Conservation (phyloP, 1,284 basidiomycete genomes). For the Microbotryomycetes sp. region DNA sequence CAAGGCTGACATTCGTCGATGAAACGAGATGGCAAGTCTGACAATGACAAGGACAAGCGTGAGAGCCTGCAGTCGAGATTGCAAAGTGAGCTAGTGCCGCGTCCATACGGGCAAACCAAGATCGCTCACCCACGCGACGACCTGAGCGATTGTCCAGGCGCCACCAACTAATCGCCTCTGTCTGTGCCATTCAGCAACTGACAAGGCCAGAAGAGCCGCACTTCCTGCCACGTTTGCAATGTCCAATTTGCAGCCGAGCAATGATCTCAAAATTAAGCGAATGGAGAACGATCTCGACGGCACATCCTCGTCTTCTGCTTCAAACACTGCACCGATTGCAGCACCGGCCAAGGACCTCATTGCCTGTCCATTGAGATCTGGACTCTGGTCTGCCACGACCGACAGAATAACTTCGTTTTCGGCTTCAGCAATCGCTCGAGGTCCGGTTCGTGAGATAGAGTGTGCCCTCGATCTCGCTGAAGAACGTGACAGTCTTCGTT, state of each 20-base stretch:
- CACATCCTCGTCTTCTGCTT: neutral
- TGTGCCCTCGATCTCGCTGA: constrained; percentile 11
- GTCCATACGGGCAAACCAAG: neutral
- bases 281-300: neutral
- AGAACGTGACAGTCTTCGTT: neutral
- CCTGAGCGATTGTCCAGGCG: constrained; percentile 1
- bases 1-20: constrained; percentile 17
- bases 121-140: constrained; percentile 23
- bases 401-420: constrained; percentile 30
- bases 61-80: constrained; percentile 4
- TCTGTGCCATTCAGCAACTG: constrained; percentile 1
- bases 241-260: constrained; percentile 25
- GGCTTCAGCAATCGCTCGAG: constrained; percentile 18
- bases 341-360: neutral
- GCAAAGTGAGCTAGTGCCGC: too few relatives aligned
- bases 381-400: constrained; percentile 20
- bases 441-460: constrained; percentile 11
- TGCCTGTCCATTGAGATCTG: constrained; percentile 8
- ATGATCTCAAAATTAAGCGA: constrained; percentile 8
- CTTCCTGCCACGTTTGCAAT: neutral
- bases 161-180: neutral
- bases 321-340: constrained; percentile 13
- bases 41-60: constrained; percentile 22
- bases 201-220: neutral
- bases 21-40: constrained; percentile 24